phyloP scores from a whole-genome alignment of 106 monocot species.

The Dactylorhiza incarnata region DNA sequence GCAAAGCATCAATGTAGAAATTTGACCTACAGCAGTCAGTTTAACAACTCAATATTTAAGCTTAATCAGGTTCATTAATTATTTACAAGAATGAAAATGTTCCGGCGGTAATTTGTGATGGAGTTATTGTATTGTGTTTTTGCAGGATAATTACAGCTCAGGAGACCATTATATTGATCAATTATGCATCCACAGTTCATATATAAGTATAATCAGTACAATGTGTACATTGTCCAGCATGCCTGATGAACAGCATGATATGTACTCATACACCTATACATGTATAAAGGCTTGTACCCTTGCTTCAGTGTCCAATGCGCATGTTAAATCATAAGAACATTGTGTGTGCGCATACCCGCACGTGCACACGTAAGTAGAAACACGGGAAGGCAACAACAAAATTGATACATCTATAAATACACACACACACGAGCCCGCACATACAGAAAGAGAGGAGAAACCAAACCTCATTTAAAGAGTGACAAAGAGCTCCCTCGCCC shows the following conservation, averaged over 20 bases:
- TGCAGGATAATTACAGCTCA: neutral
- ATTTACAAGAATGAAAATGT: neutral
- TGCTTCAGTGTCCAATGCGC: no score
- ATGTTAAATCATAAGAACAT: no score
- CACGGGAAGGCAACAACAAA: neutral
- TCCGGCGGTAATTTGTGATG: neutral
- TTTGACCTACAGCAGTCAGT: neutral
- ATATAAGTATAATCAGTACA: neutral
- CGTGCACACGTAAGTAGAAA: neutral
- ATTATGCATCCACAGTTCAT: neutral
- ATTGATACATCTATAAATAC: neutral
- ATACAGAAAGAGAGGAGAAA: neutral
- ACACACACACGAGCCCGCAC: neutral
- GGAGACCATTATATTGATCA: neutral
- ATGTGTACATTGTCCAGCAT: neutral
- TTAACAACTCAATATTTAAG: neutral
- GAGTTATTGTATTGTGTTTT: neutral
- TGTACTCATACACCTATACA: neutral
- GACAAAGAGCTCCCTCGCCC: slow-evolving; percentile 88
- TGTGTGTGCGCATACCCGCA: no score
- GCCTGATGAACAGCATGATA: neutral
- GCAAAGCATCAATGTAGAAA: neutral
- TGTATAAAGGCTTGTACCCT: no score
- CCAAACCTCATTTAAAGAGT: slow-evolving; percentile 91
- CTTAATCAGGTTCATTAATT: neutral